Conservation (phyloP, 2,329 filamentous ascomycete genomes). For the Leptodontidium sp. region DNA sequence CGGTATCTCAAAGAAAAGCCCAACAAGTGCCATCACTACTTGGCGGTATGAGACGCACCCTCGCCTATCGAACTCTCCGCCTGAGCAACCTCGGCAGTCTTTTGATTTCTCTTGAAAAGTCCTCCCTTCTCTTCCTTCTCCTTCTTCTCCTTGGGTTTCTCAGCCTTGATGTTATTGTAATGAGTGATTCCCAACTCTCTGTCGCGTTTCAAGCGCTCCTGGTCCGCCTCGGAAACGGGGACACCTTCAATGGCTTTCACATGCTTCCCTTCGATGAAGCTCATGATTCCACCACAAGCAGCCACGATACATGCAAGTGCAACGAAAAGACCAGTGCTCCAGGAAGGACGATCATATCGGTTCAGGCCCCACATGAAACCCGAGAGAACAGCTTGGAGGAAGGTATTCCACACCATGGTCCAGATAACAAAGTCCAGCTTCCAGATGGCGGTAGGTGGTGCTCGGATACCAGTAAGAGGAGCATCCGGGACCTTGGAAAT, state of each 20-base stretch:
- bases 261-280: slow-evolving; percentile 74
- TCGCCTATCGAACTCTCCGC: slow-evolving; percentile 30
- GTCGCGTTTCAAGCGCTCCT: slow-evolving; percentile 59
- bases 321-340: slow-evolving; percentile 83
- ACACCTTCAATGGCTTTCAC: slow-evolving; percentile 79
- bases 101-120: slow-evolving; percentile 35
- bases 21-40: slow-evolving; percentile 22
- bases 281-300: slow-evolving; percentile 72
- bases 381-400: slow-evolving; percentile 76
- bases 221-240: slow-evolving; percentile 64
- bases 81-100: slow-evolving; percentile 20
- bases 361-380: slow-evolving; percentile 87
- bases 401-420: slow-evolving; percentile 80
- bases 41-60: slow-evolving; percentile 27
- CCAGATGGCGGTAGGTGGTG: slow-evolving; percentile 73
- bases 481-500: slow-evolving; percentile 67
- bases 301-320: slow-evolving; percentile 76
- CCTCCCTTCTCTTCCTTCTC: slow-evolving; percentile 34
- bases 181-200: slow-evolving; percentile 64
- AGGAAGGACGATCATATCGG: slow-evolving; percentile 75
- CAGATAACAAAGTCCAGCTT: slow-evolving; percentile 83
- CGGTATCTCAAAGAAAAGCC: slow-evolving; percentile 7
- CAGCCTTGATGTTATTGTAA: slow-evolving; percentile 64
- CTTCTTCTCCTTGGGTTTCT: slow-evolving; percentile 56
- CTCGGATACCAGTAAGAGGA: slow-evolving; percentile 76